Evolutionary conservation across 1,284 basidiomycete species (phyloP).

Genomic region (Papiliotrema terrestris): DNA sequence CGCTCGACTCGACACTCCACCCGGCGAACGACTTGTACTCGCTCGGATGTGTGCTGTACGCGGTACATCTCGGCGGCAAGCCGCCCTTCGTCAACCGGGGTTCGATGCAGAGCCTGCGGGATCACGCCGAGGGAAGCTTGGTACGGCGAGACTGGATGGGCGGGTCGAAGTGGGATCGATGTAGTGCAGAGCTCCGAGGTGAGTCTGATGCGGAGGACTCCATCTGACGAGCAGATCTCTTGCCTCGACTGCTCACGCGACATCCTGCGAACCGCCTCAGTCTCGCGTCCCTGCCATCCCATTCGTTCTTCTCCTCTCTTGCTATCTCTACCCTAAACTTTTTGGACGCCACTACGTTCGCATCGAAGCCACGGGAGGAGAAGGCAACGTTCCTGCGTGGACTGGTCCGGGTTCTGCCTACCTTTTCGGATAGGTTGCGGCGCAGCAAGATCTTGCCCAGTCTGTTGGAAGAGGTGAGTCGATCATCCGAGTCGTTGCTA

Average conservation of each 20-base stretch:
- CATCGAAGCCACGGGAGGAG: constrained; percentile 88
- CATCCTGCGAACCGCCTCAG: constrained; percentile 68
- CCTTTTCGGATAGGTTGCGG: constrained; percentile 81
- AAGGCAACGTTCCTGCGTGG: constrained; percentile 96
- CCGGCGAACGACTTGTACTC: constrained; percentile 93
- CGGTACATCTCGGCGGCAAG: constrained; percentile 80
- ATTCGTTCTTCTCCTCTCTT: constrained; percentile 92
- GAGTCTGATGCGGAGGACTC: constrained; percentile 2
- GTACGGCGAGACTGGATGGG: constrained; percentile 34
- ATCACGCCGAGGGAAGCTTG: constrained; percentile 64
- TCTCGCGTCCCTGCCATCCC: constrained; percentile 71
- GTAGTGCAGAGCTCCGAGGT: constrained; percentile 44
- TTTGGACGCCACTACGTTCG: constrained; percentile 91
- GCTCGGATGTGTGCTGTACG: constrained; percentile 83
- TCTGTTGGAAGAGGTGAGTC: constrained; percentile 79
- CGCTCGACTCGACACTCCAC: constrained; percentile 77
- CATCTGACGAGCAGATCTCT: constrained; percentile 58
- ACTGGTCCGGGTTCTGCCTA: constrained; percentile 71
- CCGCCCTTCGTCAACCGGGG: constrained; percentile 86
- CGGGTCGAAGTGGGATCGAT: constrained; percentile 41
- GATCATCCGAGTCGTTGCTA: neutral
- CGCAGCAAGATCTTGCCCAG: constrained; percentile 90
- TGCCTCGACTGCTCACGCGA: constrained; percentile 74
- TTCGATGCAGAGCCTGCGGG: constrained; percentile 72
- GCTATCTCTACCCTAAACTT: constrained; percentile 96